Evolutionary conservation across 2,329 filamentous ascomycete genomes (phyloP).

Genomic region (Leptosphaerulina australis): DNA sequence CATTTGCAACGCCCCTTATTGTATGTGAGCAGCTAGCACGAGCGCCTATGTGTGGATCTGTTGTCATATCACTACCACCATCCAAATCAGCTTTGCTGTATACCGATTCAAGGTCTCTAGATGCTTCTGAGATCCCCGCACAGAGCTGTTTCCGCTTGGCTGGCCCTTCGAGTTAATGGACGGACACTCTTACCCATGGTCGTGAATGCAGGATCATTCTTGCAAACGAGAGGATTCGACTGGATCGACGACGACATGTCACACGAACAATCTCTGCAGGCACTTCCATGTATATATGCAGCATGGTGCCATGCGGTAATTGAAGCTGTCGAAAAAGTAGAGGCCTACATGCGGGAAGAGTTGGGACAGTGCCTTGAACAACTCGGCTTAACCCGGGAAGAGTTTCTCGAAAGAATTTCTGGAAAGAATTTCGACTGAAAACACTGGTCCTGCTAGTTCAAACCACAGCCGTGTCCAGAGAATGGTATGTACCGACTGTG

Average conservation of each 20-base stretch:
- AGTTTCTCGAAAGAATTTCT: neutral
- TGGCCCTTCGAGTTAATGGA: slow-evolving; percentile 17
- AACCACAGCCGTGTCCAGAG: too few relatives aligned
- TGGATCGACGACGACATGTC: slow-evolving; percentile 21
- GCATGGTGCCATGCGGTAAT: slow-evolving; percentile 21
- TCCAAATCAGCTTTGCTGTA: too few relatives aligned
- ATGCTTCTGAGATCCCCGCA: too few relatives aligned
- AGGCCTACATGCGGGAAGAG: slow-evolving; percentile 9
- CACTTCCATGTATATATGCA: slow-evolving; percentile 18
- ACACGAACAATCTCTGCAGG: slow-evolving; percentile 15
- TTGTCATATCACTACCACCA: too few relatives aligned
- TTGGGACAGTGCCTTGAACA: slow-evolving; percentile 1
- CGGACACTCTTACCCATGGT: slow-evolving; percentile 20
- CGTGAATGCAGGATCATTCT: slow-evolving; percentile 17
- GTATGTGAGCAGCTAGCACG: too few relatives aligned
- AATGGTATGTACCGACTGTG: slow-evolving; percentile 7
- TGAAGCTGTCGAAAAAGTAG: slow-evolving; percentile 14
- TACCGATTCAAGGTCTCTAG: too few relatives aligned
- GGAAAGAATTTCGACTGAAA: neutral
- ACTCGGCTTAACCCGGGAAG: slow-evolving; percentile 4
- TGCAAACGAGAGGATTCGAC: slow-evolving; percentile 25
- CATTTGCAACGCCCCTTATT: too few relatives aligned
- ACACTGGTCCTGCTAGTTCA: neutral
- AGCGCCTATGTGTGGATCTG: too few relatives aligned
- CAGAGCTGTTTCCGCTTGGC: too few relatives aligned